Conservation (phyloP, 2,329 filamentous ascomycete species). For the Sporothrix sp. region DNA sequence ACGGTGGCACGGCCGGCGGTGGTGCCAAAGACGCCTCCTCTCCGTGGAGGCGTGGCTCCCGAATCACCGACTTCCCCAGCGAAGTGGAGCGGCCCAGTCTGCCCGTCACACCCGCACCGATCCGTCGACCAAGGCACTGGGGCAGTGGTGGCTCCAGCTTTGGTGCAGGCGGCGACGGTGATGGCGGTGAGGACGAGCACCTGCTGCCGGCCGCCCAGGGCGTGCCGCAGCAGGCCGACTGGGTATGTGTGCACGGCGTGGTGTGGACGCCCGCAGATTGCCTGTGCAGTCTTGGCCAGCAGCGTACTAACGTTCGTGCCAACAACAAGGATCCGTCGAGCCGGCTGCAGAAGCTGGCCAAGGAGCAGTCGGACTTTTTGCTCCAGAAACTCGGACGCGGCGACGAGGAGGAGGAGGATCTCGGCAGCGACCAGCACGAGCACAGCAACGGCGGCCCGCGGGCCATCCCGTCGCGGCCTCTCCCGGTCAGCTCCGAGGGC, state of each 20-base stretch:
- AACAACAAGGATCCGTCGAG: constrained; percentile 55
- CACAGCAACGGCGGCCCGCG: constrained; percentile 14
- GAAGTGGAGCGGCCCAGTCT: constrained; percentile 75
- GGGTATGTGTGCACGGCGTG: constrained; percentile 69
- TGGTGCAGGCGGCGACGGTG: constrained; percentile 43
- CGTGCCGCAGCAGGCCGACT: constrained; percentile 79
- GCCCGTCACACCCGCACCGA: constrained; percentile 80
- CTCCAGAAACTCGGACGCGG: constrained; percentile 40
- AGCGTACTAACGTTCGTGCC: constrained; percentile 39
- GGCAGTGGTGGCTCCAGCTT: constrained; percentile 35
- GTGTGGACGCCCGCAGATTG: constrained; percentile 42
- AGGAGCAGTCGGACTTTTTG: constrained; percentile 54
- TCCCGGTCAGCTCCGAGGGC: constrained; percentile 46
- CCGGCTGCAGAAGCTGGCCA: constrained; percentile 60
- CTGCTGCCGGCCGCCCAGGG: constrained; percentile 67
- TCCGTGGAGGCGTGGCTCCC: constrained; percentile 39
- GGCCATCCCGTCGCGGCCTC: constrained; percentile 36
- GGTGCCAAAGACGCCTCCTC: constrained; percentile 14
- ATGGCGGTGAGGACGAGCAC: constrained; percentile 28
- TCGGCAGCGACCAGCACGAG: constrained; percentile 10
- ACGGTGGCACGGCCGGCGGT: background rate
- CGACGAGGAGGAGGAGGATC: constrained; percentile 11
- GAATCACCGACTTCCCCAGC: constrained; percentile 78
- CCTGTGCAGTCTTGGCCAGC: constrained; percentile 35
- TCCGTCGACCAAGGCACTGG: constrained; percentile 61